Percentiles rank a stretch among this genome's conserved stretches.
phyloP scores from a whole-genome alignment of 1,284 basidiomycete genomes.

The Chalciporus sp. region DNA sequence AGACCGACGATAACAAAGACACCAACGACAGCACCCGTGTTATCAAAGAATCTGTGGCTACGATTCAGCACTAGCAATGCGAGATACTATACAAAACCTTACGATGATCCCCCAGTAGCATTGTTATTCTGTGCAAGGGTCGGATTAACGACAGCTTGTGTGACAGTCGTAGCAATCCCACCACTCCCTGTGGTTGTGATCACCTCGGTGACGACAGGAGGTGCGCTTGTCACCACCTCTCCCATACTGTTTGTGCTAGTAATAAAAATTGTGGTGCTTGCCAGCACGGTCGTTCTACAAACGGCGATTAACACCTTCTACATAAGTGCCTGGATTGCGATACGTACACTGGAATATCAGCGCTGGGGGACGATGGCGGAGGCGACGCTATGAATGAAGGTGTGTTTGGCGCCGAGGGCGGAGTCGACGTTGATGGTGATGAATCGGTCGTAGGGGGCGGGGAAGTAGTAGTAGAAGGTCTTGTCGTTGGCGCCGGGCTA shows the following conservation, averaged over 20 bases:
- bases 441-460: constrained; percentile 3
- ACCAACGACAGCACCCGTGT: constrained; percentile 75
- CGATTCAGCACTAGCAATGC: constrained; percentile 11
- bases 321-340: constrained; percentile 12
- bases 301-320: constrained; percentile 18
- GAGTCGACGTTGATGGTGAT: constrained; percentile 1
- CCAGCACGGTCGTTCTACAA: constrained; percentile 53
- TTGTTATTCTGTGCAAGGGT: constrained; percentile 56
- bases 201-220: constrained; percentile 57
- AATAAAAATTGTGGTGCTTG: constrained; percentile 50
- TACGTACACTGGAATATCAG: constrained; percentile 27
- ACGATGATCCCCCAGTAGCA: constrained; percentile 47
- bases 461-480: constrained; percentile 10
- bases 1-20: constrained; percentile 79
- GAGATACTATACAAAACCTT: constrained; percentile 17
- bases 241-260: constrained; percentile 62
- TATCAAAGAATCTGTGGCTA: constrained; percentile 63
- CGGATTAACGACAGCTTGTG: constrained; percentile 63
- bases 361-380: constrained; percentile 15
- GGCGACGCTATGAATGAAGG: constrained; percentile 16
- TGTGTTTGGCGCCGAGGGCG: constrained; percentile 1
- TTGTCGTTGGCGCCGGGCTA: constrained; percentile 5
- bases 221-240: constrained; percentile 50
- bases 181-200: constrained; percentile 54
- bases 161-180: constrained; percentile 57